Conservation (phyloP, 768 basidiomycete genomes). For the Tricholoma saponaceum region DNA sequence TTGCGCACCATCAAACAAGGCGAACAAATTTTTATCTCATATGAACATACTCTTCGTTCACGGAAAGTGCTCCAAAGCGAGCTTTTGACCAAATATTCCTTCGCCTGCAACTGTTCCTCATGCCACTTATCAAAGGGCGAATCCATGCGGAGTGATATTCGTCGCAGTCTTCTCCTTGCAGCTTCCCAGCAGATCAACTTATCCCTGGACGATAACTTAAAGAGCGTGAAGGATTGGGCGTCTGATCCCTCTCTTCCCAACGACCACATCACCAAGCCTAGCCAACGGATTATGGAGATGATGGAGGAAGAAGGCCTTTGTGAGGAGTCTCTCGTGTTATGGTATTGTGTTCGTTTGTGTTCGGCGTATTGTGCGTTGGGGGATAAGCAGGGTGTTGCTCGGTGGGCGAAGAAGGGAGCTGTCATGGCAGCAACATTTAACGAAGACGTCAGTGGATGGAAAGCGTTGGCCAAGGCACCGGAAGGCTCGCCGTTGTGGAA, state of each 20-base stretch:
- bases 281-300: neutral
- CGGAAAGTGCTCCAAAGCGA: neutral
- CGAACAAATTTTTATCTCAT: neutral
- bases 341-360: neutral
- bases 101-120: neutral
- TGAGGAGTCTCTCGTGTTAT: neutral
- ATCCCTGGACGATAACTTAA: too few species aligned
- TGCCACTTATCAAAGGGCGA: neutral
- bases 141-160: neutral
- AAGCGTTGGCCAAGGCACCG: neutral
- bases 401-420: conserved; percentile 2
- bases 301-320: neutral
- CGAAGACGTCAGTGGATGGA: neutral
- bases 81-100: neutral
- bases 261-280: conserved; percentile 1
- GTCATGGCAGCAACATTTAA: neutral
- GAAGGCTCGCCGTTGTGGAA: neutral
- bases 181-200: too few species aligned
- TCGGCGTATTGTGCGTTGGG: neutral
- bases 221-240: too few species aligned
- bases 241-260: too few species aligned
- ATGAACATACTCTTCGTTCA: neutral
- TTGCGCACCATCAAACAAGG: neutral
- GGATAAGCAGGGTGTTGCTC: neutral
- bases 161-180: neutral